A percentile compares a stretch with the other conserved stretches of the same genome.
phyloP scores from a whole-genome alignment of 441 rosid genomes.

The Jatropha multifida region DNA sequence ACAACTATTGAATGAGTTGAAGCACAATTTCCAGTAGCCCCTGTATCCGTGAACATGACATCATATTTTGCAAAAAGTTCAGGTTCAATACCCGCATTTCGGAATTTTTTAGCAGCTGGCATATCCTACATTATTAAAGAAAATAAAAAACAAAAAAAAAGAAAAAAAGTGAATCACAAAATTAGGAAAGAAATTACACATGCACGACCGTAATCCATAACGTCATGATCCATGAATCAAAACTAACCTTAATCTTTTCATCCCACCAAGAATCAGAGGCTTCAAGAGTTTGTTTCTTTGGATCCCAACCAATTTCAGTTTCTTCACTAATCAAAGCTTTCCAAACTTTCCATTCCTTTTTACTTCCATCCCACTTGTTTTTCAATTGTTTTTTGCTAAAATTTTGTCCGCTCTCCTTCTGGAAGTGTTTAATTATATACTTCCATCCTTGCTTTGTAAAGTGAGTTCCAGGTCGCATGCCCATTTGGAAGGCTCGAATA shows the following conservation, averaged over 20 bases:
- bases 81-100: slow-evolving; percentile 15
- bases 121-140: slow-evolving; percentile 7
- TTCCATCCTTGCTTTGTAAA: slow-evolving; percentile 17
- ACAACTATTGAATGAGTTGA: not conserved
- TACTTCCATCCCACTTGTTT: slow-evolving; percentile 19
- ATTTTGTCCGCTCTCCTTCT: slow-evolving; percentile 17
- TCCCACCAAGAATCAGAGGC: slow-evolving; percentile 16
- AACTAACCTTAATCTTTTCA: slow-evolving; percentile 17
- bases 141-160: not conserved
- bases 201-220: not conserved
- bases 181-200: not conserved
- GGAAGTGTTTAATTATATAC: slow-evolving; percentile 8
- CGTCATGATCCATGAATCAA: not conserved
- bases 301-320: slow-evolving; percentile 10
- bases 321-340: slow-evolving; percentile 8
- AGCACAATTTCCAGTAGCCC: not conserved
- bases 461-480: slow-evolving; percentile 19
- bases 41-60: slow-evolving; percentile 5
- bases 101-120: slow-evolving; percentile 16
- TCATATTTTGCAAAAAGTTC: slow-evolving; percentile 20
- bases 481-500: slow-evolving; percentile 16
- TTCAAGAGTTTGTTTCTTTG: slow-evolving; percentile 8
- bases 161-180: not conserved
- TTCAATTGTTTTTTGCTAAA: slow-evolving; percentile 18
- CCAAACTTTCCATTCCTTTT: slow-evolving; percentile 21